Percentiles rank a stretch among this genome's conserved stretches.
phyloP scores from a whole-genome alignment of 2,329 filamentous ascomycete species.

The Hysterium pulicare region DNA sequence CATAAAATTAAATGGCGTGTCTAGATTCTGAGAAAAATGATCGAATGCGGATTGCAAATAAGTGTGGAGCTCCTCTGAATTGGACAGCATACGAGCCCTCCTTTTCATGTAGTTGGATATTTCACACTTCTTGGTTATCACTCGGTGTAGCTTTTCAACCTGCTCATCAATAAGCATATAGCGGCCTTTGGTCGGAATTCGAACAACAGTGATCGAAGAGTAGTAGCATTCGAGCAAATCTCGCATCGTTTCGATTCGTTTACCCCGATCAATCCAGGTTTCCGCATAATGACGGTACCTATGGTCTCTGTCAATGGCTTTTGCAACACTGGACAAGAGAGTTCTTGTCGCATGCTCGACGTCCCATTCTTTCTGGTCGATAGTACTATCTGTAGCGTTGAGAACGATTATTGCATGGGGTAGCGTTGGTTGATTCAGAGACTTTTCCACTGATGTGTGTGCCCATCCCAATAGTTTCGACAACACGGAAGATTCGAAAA shows the following conservation, averaged over 20 bases:
- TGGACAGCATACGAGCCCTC: conserved; percentile 47
- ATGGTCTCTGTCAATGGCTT: not conserved
- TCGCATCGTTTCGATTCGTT: not conserved
- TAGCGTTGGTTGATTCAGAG: conserved; percentile 54
- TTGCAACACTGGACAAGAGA: conserved; percentile 20
- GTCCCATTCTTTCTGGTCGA: conserved; percentile 43
- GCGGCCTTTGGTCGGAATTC: conserved; percentile 44
- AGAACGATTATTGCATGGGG: conserved; percentile 55
- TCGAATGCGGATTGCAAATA: conserved; percentile 51
- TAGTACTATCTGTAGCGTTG: conserved; percentile 43
- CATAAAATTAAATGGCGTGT: conserved; percentile 52
- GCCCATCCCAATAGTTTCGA: conserved; percentile 50
- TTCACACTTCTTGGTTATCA: conserved; percentile 39
- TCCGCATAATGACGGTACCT: not conserved
- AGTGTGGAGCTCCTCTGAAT: conserved; percentile 45
- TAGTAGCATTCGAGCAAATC: not conserved
- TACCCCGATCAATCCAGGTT: not conserved
- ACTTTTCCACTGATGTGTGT: conserved; percentile 50
- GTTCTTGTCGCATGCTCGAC: conserved; percentile 38
- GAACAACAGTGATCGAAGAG: conserved; percentile 22
- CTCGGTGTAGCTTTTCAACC: conserved; percentile 43
- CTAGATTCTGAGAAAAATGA: conserved; percentile 46
- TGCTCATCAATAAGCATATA: conserved; percentile 50
- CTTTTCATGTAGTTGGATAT: conserved; percentile 42
- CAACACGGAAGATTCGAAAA: conserved; percentile 43